A percentile compares a stretch with the other conserved stretches of the same genome.
These are phyloP conservation scores for Austropuccinia psidii DNA, from an alignment of 1,284 basidiomycete genomes.

Conservation along the genomic window DNA sequence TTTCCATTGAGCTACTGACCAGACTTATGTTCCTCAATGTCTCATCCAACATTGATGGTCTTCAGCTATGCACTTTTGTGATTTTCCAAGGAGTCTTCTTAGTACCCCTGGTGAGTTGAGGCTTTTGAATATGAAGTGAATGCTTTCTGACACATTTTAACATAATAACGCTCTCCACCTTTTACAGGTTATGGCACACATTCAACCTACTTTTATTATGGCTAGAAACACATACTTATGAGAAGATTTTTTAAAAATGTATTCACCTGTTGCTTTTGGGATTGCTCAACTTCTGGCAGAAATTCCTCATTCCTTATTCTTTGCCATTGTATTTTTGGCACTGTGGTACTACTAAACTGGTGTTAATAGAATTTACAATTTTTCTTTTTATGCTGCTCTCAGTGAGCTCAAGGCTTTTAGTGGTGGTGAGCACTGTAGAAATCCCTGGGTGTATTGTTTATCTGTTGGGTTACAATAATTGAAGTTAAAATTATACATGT, in stretches of 20 bases:
- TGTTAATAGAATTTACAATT: not conserved
- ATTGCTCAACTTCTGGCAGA: constrained; percentile 73
- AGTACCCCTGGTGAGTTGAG: constrained; percentile 40
- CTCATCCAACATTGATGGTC: constrained; percentile 58
- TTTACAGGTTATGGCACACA: constrained; percentile 66
- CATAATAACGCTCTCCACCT: constrained; percentile 56
- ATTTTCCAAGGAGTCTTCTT: constrained; percentile 47
- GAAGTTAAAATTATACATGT: too few species aligned
- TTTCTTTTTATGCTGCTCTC: not conserved
- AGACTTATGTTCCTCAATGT: constrained; percentile 77
- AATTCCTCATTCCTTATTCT: constrained; percentile 63
- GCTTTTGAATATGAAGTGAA: constrained; percentile 48
- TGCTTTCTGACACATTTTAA: constrained; percentile 46
- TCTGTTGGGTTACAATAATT: too few species aligned
- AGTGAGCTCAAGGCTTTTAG: not conserved
- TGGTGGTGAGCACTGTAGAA: too few species aligned
- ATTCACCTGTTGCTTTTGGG: constrained; percentile 72
- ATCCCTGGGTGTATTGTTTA: too few species aligned
- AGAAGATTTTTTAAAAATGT: constrained; percentile 57
- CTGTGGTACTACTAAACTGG: constrained; percentile 40
- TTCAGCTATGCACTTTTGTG: constrained; percentile 76
- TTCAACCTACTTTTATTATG: constrained; percentile 78
- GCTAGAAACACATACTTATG: constrained; percentile 65
- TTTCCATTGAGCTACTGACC: constrained; percentile 63
- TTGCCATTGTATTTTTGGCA: constrained; percentile 67